These are phyloP conservation scores for Termitomyces sp. DNA, from an alignment of 768 basidiomycete genomes.

Conservation along the genomic window DNA sequence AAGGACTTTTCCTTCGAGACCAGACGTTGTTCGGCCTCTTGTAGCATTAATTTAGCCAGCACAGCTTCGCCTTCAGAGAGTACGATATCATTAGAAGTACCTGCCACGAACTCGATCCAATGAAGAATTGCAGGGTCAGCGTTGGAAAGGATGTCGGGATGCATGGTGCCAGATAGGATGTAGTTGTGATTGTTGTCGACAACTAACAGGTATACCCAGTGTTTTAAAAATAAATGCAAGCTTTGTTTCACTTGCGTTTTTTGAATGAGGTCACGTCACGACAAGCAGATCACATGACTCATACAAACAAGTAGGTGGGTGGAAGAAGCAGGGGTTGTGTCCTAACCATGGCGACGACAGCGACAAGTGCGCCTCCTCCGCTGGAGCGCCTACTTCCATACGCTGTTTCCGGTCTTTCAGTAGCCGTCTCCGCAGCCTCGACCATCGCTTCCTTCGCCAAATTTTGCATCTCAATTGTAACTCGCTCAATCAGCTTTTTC, in stretches of 20 bases:
- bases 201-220: too few species aligned
- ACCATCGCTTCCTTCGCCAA: neutral
- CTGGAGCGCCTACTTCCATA: constrained; percentile 14
- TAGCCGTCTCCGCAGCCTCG: neutral
- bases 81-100: neutral
- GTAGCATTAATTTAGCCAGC: neutral
- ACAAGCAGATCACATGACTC: neutral
- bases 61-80: too few species aligned
- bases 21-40: neutral
- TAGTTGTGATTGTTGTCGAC: too few species aligned
- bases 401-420: constrained; percentile 4
- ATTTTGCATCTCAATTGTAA: neutral
- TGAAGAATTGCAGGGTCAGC: neutral
- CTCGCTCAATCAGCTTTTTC: constrained; percentile 3
- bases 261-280: neutral
- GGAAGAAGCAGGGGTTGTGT: neutral
- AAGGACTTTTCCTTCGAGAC: too few species aligned
- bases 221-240: too few species aligned
- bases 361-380: constrained; percentile 1
- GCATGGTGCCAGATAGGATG: too few species aligned
- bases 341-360: constrained; percentile 1
- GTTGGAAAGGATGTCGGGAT: too few species aligned
- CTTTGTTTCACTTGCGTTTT: too few species aligned
- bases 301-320: too few species aligned
- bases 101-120: neutral